These are phyloP conservation scores for Hypericum perforatum DNA, from an alignment of 345 rosid species.

Conservation along the genomic window DNA sequence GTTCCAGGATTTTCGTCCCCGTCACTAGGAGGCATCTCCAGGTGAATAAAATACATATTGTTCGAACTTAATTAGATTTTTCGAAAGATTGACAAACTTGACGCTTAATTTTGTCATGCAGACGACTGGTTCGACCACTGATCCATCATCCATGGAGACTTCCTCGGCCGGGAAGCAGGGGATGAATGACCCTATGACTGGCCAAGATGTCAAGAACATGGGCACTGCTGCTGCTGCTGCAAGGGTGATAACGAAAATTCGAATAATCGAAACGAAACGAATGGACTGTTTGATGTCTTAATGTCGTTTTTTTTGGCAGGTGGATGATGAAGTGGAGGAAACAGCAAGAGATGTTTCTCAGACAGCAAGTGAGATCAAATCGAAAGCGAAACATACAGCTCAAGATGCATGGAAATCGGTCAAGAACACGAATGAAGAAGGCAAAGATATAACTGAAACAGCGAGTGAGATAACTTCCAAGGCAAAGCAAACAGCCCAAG, in stretches of 20 bases:
- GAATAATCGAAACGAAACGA: too few relatives aligned
- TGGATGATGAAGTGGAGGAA: not conserved
- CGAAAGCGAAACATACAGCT: constrained; percentile 23
- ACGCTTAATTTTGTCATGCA: not conserved
- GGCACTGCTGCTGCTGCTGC: constrained; percentile 17
- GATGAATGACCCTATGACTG: constrained; percentile 8
- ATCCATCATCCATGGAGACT: not conserved
- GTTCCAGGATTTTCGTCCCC: too few relatives aligned
- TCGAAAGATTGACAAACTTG: too few relatives aligned
- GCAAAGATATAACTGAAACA: constrained; percentile 7
- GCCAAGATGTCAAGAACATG: constrained; percentile 10
- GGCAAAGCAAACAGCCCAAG: constrained; percentile 21
- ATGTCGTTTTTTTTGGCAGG: not conserved
- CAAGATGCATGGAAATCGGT: constrained; percentile 23
- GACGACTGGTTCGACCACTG: not conserved
- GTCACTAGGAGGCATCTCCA: too few relatives aligned
- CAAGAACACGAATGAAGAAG: constrained; percentile 11
- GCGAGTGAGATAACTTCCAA: constrained; percentile 15
- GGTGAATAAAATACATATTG: too few relatives aligned
- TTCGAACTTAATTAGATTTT: too few relatives aligned
- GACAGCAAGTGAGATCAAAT: constrained; percentile 10
- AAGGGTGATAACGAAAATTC: constrained; percentile 17
- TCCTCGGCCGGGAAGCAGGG: constrained; percentile 14
- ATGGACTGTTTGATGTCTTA: not conserved
- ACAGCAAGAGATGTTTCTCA: constrained; percentile 11